Conservation (phyloP, 305 asterid species). For the Lippia alba region DNA sequence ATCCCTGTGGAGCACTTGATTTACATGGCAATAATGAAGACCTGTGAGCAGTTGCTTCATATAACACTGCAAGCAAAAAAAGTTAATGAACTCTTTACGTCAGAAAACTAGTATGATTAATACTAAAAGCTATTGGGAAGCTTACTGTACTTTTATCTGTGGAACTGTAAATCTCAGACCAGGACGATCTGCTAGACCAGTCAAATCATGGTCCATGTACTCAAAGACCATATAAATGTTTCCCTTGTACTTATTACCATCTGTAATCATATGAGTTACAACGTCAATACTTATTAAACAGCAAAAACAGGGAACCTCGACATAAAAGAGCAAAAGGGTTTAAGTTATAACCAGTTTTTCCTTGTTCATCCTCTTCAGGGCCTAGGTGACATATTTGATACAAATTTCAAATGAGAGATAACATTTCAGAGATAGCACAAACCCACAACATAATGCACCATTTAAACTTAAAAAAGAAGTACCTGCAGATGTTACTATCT, state of each 20-base stretch:
- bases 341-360: constrained; percentile 57
- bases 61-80: constrained; percentile 70
- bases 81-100: constrained; percentile 17
- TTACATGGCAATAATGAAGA: constrained; percentile 89
- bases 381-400: constrained; percentile 53
- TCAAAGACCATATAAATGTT: constrained; percentile 95
- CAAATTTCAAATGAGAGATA: constrained; percentile 27
- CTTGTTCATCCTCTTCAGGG: constrained; percentile 72
- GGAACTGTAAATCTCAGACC: constrained; percentile 92
- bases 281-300: constrained; percentile 20
- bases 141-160: constrained; percentile 77
- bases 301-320: constrained; percentile 21
- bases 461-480: constrained; percentile 31
- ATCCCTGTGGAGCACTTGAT: constrained; percentile 98
- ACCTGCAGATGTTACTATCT: constrained; percentile 97
- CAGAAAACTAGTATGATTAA: constrained; percentile 27
- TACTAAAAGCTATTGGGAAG: constrained; percentile 24
- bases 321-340: constrained; percentile 25
- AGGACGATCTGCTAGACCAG: constrained; percentile 98
- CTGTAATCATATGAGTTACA: constrained; percentile 47
- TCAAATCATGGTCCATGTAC: constrained; percentile 97
- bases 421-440: constrained; percentile 25
- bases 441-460: constrained; percentile 21
- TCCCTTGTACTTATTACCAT: constrained; percentile 82
- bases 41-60: constrained; percentile 97